Conservation (phyloP, 2,329 filamentous ascomycete species). For the Colletotrichum lindemuthianum region DNA sequence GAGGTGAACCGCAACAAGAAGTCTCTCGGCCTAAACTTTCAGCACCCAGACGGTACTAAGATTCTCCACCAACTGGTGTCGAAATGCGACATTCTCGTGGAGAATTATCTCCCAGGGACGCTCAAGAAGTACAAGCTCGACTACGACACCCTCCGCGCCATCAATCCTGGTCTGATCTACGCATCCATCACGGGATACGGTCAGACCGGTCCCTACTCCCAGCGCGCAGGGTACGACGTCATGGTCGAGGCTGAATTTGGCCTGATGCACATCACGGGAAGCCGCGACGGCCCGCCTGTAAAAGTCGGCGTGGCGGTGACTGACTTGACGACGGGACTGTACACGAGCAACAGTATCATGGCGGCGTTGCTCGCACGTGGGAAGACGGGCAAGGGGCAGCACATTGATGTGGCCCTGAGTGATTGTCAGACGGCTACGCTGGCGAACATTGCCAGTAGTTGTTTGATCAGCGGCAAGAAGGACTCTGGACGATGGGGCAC, state of each 20-base stretch:
- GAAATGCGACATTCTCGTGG: slow-evolving; percentile 91
- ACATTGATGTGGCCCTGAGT: slow-evolving; percentile 90
- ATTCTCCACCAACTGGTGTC: slow-evolving; percentile 87
- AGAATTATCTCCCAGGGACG: slow-evolving; percentile 93
- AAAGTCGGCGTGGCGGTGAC: slow-evolving; percentile 98
- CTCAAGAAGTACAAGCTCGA: slow-evolving; percentile 93
- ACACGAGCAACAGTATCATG: slow-evolving; percentile 96
- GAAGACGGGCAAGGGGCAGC: slow-evolving; percentile 83
- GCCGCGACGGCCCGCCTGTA: slow-evolving; percentile 87
- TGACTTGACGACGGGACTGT: slow-evolving; percentile 92
- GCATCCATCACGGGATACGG: slow-evolving; percentile 97
- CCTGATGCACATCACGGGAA: slow-evolving; percentile 97
- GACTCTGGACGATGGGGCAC: slow-evolving; percentile 96
- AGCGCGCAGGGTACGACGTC: slow-evolving; percentile 94
- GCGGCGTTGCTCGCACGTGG: slow-evolving; percentile 83
- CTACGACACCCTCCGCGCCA: slow-evolving; percentile 79
- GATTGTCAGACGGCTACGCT: slow-evolving; percentile 96
- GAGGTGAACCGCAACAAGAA: slow-evolving; percentile 98
- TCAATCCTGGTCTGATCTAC: slow-evolving; percentile 91
- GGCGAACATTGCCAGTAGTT: slow-evolving; percentile 94
- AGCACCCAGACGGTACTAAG: slow-evolving; percentile 82
- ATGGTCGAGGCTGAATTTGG: slow-evolving; percentile 99
- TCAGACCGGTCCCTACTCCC: slow-evolving; percentile 90
- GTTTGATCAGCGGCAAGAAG: slow-evolving; percentile 85
- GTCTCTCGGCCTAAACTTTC: slow-evolving; percentile 90